phyloP scores from a whole-genome alignment of 306 rosid species.

The Inga oerstediana region DNA sequence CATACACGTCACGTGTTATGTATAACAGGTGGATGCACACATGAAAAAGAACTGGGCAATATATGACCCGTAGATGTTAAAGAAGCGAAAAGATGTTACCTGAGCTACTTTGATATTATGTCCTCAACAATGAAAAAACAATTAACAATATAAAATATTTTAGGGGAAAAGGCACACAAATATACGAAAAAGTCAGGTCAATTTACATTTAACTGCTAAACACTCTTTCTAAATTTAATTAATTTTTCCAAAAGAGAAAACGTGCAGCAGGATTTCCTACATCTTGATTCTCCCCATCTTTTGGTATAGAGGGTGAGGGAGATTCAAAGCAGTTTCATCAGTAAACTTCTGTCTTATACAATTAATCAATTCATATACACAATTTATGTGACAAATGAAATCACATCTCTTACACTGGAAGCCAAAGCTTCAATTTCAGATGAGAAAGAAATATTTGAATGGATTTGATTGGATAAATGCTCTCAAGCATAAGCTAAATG shows the following conservation, averaged over 20 bases:
- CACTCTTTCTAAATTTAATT: background rate
- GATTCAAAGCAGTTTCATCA: conserved; percentile 21
- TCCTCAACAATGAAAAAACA: conserved; percentile 6
- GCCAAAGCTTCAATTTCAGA: background rate
- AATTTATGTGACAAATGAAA: conserved; percentile 4
- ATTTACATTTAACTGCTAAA: background rate
- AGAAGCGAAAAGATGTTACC: background rate
- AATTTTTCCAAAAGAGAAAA: background rate
- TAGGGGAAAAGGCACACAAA: background rate
- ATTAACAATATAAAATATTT: conserved; percentile 2
- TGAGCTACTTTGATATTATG: background rate
- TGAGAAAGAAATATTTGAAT: conserved; percentile 14
- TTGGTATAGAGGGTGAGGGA: background rate
- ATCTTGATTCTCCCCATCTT: background rate
- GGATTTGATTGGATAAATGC: conserved; percentile 28
- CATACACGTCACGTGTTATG: background rate
- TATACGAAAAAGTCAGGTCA: background rate
- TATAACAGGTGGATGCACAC: background rate
- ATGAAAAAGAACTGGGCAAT: background rate
- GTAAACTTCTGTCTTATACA: background rate
- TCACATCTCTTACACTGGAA: conserved; percentile 4
- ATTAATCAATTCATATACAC: background rate
- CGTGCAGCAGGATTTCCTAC: background rate
- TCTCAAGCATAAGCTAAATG: conserved; percentile 17
- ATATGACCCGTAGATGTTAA: background rate